phyloP scores from a whole-genome alignment of 2,329 filamentous ascomycete genomes.

The Falciphora oryzae region DNA sequence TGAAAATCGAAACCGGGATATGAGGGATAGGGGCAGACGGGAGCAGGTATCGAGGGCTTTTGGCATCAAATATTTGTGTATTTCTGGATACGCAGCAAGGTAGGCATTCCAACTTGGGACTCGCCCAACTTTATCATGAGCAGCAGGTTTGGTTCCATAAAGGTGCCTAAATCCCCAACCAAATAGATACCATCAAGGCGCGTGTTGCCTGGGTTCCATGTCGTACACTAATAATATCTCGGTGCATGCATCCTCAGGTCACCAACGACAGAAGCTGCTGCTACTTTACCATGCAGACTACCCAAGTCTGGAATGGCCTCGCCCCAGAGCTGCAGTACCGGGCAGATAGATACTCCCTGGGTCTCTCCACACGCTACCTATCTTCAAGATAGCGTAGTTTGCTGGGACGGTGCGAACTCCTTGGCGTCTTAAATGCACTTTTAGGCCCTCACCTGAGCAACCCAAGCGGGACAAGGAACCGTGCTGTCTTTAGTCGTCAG shows the following conservation, averaged over 20 bases:
- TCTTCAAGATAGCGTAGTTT: background rate
- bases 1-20: too few species aligned
- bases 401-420: background rate
- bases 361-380: background rate
- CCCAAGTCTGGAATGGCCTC: background rate
- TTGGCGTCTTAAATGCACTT: background rate
- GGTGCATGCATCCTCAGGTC: background rate
- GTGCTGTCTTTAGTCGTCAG: background rate
- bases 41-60: too few species aligned
- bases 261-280: background rate
- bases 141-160: too few species aligned
- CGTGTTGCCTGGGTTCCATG: background rate
- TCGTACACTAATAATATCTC: background rate
- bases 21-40: too few species aligned
- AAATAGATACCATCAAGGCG: too few species aligned
- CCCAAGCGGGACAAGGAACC: too few species aligned
- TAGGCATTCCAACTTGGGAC: too few species aligned
- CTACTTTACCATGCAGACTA: background rate
- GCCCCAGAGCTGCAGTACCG: background rate
- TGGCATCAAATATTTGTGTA: too few species aligned
- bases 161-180: too few species aligned
- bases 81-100: too few species aligned
- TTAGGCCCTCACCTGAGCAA: background rate
- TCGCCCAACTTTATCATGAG: too few species aligned
- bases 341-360: background rate